Evolutionary conservation across 768 basidiomycete genomes (phyloP), one percentile per base, ranked within the genome.

Genomic region (Lactarius hatsudake): DNA sequence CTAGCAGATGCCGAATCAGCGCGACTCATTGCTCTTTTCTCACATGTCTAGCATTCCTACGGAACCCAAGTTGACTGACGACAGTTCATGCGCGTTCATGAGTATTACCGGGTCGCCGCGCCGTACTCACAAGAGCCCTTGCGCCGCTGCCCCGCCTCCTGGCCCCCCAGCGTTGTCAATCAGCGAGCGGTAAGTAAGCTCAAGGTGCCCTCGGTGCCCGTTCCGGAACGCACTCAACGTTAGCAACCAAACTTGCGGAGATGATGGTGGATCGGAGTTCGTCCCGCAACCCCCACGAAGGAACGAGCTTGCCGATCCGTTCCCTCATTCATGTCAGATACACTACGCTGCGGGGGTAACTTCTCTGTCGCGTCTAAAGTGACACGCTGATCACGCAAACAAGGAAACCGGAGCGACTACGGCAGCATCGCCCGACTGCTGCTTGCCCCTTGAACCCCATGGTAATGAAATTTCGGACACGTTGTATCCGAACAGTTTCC

Each of bases 171-270:
- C 26, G 51, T 55, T 42, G 38, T 38, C n/a, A 18, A 55, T 34
- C 40, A 18, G 8, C 34, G 30, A 28, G 17, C 9, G 17, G 23
- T n/a, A 34, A 48, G 64, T 48, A 59, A 30, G 43, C 61, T 55
- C 9, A 40, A 61, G 45, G 55, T 40, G 15, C 28, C 59, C 59
- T 61, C 60, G 42, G 65, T 56, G 18, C 65, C 53, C 32, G 65
- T 61, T 61, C 60, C 60, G 60, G 54, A 20, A 61, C 30, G 28
- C 8, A 10, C 23, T 34, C 20, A 20, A 28, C 18, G 32, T 20
- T 36, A 18, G 18, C 32, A 30, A 55, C n/a, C 23, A 17, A 20
- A 13, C 43, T 26, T 6, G 59, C 53, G 53, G 59, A 59, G 26
- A 53, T 59, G 58, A n/a, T 28, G 18, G 63, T 59, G 63, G 57